These are phyloP conservation scores for Globisporangium rhizosaccharum DNA, from an alignment of 352 stramenopile species.

Conservation along the genomic window DNA sequence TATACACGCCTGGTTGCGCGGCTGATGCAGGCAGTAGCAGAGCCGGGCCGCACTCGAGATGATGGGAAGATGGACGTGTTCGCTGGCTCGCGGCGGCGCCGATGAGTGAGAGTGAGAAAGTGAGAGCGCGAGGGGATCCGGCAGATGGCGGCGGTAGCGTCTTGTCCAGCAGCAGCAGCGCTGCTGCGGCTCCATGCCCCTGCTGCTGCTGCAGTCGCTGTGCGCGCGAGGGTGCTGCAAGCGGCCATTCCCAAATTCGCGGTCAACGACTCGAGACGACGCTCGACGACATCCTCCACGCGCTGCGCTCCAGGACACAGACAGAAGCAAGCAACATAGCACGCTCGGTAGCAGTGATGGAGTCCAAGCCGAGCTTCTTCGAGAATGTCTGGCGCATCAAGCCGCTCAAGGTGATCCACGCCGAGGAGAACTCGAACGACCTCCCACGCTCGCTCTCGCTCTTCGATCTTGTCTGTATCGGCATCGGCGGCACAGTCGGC, in stretches of 20 bases:
- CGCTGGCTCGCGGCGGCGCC: neutral
- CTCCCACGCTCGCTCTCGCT: slow-evolving; percentile 67
- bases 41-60: neutral
- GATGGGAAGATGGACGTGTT: neutral
- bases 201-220: neutral
- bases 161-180: neutral
- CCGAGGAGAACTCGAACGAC: slow-evolving; percentile 64
- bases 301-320: neutral
- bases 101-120: neutral
- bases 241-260: neutral
- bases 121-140: neutral
- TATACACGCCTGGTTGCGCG: neutral
- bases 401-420: slow-evolving; percentile 67
- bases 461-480: slow-evolving; percentile 89
- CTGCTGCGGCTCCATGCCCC: too few species aligned
- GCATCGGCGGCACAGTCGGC: slow-evolving; percentile 90
- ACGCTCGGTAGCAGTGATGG: slow-evolving; percentile 1
- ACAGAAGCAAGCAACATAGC: neutral
- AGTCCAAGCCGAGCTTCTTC: slow-evolving; percentile 32
- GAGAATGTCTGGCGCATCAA: slow-evolving; percentile 65
- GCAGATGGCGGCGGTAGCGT: neutral
- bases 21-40: neutral
- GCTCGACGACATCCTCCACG: too few species aligned
- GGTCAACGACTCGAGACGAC: neutral
- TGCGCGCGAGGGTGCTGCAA: neutral